Evolutionary conservation across 2,329 filamentous ascomycete species (phyloP).

Genomic region (Cercospora sesami): DNA sequence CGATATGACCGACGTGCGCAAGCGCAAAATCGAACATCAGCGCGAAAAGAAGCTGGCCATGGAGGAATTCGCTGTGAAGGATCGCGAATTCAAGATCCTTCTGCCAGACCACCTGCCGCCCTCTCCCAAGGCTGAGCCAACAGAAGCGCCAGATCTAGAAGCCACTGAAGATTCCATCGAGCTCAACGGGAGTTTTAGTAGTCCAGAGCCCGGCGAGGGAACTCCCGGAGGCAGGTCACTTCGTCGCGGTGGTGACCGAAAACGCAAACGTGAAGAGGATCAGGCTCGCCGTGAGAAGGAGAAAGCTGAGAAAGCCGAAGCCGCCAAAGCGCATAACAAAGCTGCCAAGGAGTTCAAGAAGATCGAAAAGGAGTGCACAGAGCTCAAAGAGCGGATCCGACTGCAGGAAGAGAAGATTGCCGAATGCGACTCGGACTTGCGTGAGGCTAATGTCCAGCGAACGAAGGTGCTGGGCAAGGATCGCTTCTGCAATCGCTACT

Average conservation of each 20-base stretch:
- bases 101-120: constrained; percentile 71
- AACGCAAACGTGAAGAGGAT: constrained; percentile 57
- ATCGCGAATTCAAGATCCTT: constrained; percentile 58
- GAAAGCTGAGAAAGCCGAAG: constrained; percentile 58
- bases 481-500: constrained; percentile 97
- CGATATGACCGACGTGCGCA: constrained; percentile 90
- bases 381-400: constrained; percentile 76
- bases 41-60: constrained; percentile 62
- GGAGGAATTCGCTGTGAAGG: constrained; percentile 57
- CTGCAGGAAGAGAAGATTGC: constrained; percentile 83
- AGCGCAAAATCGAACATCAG: constrained; percentile 93
- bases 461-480: constrained; percentile 89
- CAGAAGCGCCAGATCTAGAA: constrained; percentile 44
- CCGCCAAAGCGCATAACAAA: constrained; percentile 63
- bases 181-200: constrained; percentile 58
- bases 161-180: constrained; percentile 49
- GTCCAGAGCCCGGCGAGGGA: constrained; percentile 66
- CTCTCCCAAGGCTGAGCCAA: constrained; percentile 49
- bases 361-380: constrained; percentile 82
- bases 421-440: constrained; percentile 83
- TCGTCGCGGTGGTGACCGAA: constrained; percentile 60
- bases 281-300: constrained; percentile 67
- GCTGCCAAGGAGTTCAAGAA: constrained; percentile 88
- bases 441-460: constrained; percentile 89
- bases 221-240: constrained; percentile 59